Conservation (phyloP, 331 rosid species). For the Quercus phellos region DNA sequence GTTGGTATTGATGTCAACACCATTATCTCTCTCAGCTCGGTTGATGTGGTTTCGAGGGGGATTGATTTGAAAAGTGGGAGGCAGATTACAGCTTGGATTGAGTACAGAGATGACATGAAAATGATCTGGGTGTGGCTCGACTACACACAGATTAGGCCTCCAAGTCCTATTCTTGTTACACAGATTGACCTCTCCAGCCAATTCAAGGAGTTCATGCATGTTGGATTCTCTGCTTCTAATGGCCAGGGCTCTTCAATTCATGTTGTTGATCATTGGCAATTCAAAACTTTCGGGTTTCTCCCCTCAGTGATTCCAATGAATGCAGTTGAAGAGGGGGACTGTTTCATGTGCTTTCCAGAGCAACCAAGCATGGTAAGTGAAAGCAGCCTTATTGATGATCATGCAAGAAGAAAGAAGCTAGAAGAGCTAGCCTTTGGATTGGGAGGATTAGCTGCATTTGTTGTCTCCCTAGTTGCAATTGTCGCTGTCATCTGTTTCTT, state of each 20-base stretch:
- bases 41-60: slow-evolving; percentile 45
- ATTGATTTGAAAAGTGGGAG: slow-evolving; percentile 56
- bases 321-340: slow-evolving; percentile 51
- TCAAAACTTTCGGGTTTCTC: slow-evolving; percentile 49
- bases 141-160: slow-evolving; percentile 47
- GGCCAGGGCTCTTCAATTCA: slow-evolving; percentile 60
- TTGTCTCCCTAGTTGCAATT: slow-evolving; percentile 33
- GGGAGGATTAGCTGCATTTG: slow-evolving; percentile 57
- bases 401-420: slow-evolving; percentile 16
- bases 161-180: slow-evolving; percentile 47
- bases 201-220: slow-evolving; percentile 61
- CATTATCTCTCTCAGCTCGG: slow-evolving; percentile 41
- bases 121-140: slow-evolving; percentile 63
- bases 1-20: slow-evolving; percentile 45
- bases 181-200: slow-evolving; percentile 51
- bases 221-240: slow-evolving; percentile 78
- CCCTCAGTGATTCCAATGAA: slow-evolving; percentile 37
- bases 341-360: slow-evolving; percentile 57
- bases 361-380: slow-evolving; percentile 3
- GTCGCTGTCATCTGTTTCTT: slow-evolving; percentile 20
- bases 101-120: slow-evolving; percentile 50
- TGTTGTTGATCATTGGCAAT: slow-evolving; percentile 51
- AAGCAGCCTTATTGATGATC: neutral
- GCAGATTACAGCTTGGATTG: slow-evolving; percentile 64
- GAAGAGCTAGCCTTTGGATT: slow-evolving; percentile 50